phyloP scores from a whole-genome alignment of 1,139 yeast species.

The Kluyveromyces sp. region DNA sequence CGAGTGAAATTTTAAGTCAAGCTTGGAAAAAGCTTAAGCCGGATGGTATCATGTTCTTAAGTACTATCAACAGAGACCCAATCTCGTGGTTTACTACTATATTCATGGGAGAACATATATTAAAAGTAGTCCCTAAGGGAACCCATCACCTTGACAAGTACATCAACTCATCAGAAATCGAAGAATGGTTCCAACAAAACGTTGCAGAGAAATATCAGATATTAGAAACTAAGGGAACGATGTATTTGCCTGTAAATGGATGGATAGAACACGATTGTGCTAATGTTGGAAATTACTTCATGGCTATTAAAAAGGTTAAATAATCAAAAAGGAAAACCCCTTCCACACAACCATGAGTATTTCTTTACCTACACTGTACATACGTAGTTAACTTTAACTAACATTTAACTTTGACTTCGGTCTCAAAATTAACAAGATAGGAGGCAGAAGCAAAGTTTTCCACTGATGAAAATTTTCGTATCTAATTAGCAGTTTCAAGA shows the following conservation, averaged over 20 bases:
- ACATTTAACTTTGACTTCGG: too few relatives aligned
- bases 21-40: conserved; percentile 64
- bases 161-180: conserved; percentile 67
- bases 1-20: conserved; percentile 58
- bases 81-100: conserved; percentile 94
- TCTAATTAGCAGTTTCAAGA: conserved; percentile 9
- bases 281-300: conserved; percentile 73
- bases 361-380: neutral
- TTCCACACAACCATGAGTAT: neutral
- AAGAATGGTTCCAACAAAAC: conserved; percentile 49
- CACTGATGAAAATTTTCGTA: neutral
- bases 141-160: conserved; percentile 86
- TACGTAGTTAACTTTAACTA: neutral
- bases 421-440: too few relatives aligned
- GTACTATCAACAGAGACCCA: conserved; percentile 86
- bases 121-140: conserved; percentile 80
- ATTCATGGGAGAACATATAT: conserved; percentile 74
- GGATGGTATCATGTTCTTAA: conserved; percentile 69
- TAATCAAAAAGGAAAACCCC: neutral
- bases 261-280: conserved; percentile 66
- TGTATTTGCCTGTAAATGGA: conserved; percentile 75
- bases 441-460: neutral
- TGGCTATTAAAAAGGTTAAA: conserved; percentile 50
- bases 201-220: conserved; percentile 44
- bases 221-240: conserved; percentile 65